Evolutionary conservation across 441 rosid genomes (phyloP), one percentile per base, ranked within the genome.

Genomic region (Jatropha multifida): DNA sequence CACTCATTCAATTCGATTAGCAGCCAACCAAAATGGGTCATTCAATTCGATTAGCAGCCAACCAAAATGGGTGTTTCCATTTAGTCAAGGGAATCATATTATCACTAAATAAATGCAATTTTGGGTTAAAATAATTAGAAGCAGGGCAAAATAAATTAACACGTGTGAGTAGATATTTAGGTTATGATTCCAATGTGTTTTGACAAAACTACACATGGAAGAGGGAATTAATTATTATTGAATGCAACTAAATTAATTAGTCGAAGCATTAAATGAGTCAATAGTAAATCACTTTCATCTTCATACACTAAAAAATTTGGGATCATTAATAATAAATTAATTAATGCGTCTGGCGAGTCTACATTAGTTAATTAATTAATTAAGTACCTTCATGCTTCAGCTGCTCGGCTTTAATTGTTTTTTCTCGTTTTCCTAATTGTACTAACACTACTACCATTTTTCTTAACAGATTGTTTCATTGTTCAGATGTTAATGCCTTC

Each of bases 241-340:
- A 66, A 11, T 18, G 15, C 32, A 32, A 32, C 32, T 44, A 4
- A 4, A 67, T 11, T 13, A 48, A 68, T 9, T 26, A 68, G 54
- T 68, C 12, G n/a, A 68, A 46, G n/a, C 71, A 49, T 20, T 23
- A 49, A 68, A 67, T 67, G 38, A 67, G 2, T 15, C 51, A 48
- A 2, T 32, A 32, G 32, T 48, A 48, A 48, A 11, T 48, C 51
- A 48, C 14, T 12, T 7, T 17, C 15, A 61, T 61, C 41, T 11
- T 61, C 64, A 60, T 60, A 9, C 18, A 10, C 23, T 8, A 26
- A 27, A 23, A 27, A 32, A 11, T 26, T 61, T 27, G 2, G 41
- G 40, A 61, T 17, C n/a, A 27, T 12, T 61, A 11, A 48, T 14
- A 12, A 48, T 12, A 10, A 48, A 48, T 12, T 48, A 48, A 48